These are phyloP conservation scores for Rostrohypoxylon terebratum DNA, from an alignment of 495 filamentous ascomycete genomes.

Conservation along the genomic window DNA sequence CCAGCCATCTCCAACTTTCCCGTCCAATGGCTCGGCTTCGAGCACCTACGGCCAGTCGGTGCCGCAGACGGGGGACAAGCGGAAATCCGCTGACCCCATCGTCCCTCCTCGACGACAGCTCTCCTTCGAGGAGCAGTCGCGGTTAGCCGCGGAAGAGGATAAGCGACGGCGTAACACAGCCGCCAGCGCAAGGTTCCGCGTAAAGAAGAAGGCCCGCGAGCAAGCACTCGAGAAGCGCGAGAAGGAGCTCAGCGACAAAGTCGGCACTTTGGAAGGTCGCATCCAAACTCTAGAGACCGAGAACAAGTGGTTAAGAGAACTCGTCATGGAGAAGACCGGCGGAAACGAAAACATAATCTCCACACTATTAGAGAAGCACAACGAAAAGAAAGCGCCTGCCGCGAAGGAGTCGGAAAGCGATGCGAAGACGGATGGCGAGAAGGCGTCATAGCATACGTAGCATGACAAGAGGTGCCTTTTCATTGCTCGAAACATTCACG, in stretches of 20 bases:
- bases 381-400: constrained; percentile 30
- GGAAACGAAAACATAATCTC: constrained; percentile 63
- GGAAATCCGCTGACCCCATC: constrained; percentile 59
- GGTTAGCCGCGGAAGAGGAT: constrained; percentile 92
- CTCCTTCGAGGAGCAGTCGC: constrained; percentile 75
- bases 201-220: constrained; percentile 99
- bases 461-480: constrained; percentile 16
- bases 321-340: constrained; percentile 92
- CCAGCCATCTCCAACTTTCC: constrained; percentile 57
- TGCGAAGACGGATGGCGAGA: constrained; percentile 35
- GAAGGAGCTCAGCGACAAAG: constrained; percentile 91
- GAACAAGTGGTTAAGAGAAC: constrained; percentile 95
- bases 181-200: constrained; percentile 91
- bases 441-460: constrained; percentile 25
- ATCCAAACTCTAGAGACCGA: constrained; percentile 92
- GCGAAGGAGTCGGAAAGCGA: constrained; percentile 33
- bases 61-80: constrained; percentile 61
- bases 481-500: constrained; percentile 32
- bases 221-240: constrained; percentile 89
- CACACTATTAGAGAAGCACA: constrained; percentile 58
- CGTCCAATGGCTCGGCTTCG: constrained; percentile 54
- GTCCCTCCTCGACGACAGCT: constrained; percentile 53
- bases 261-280: constrained; percentile 78
- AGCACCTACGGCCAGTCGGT: constrained; percentile 57
- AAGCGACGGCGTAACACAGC: constrained; percentile 97